Evolutionary conservation across 1,284 basidiomycete species (phyloP).

Genomic region (Amylostereum areolatum): DNA sequence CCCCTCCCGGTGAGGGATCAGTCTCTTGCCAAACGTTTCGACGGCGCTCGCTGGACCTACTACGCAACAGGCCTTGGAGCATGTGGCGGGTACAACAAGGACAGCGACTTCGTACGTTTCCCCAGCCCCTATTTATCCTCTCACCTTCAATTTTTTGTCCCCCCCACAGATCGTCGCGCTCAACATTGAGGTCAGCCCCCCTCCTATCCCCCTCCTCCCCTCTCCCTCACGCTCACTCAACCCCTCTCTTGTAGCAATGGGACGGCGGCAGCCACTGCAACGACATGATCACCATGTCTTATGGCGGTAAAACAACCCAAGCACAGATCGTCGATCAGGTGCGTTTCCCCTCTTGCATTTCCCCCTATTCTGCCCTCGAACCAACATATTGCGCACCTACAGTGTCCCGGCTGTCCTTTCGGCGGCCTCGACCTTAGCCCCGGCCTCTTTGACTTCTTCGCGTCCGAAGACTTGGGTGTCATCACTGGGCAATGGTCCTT

Average conservation of each 20-base stretch:
- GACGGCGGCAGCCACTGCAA: constrained; percentile 35
- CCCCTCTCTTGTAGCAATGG: constrained; percentile 18
- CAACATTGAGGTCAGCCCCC: constrained; percentile 25
- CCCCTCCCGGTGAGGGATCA: background rate
- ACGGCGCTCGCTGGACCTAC: constrained; percentile 26
- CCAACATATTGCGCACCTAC: constrained; percentile 19
- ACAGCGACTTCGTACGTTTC: constrained; percentile 28
- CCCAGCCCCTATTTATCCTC: background rate
- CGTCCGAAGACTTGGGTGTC: constrained; percentile 18
- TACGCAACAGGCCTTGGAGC: constrained; percentile 30
- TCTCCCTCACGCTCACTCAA: background rate
- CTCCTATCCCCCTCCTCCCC: background rate
- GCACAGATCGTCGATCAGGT: constrained; percentile 40
- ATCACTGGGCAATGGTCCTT: constrained; percentile 22
- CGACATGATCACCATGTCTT: constrained; percentile 41
- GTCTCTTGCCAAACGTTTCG: constrained; percentile 18
- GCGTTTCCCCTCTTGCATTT: constrained; percentile 7
- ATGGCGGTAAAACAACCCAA: constrained; percentile 36
- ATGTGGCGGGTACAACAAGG: constrained; percentile 27
- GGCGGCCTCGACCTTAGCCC: constrained; percentile 27
- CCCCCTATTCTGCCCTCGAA: constrained; percentile 10
- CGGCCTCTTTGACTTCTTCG: constrained; percentile 24
- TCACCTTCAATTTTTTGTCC: background rate
- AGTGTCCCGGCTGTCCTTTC: constrained; percentile 17
- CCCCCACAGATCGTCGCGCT: constrained; percentile 30